phyloP scores from a whole-genome alignment of 331 rosid genomes.

The Acacia pycnantha region DNA sequence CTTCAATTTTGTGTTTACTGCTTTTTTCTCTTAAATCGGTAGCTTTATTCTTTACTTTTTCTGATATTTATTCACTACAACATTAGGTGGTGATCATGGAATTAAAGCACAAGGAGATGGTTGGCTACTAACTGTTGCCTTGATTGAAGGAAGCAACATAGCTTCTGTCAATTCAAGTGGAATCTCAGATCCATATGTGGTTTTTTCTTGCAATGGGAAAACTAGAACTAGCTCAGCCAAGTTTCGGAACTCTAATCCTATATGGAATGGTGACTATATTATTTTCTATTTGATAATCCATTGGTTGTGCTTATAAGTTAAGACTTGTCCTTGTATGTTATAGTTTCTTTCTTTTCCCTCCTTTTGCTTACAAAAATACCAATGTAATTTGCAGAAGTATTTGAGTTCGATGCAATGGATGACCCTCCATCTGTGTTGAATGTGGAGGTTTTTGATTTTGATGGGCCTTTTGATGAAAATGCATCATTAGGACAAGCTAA shows the following conservation, averaged over 20 bases:
- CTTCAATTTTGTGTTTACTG: neutral
- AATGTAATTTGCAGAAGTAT: constrained; percentile 61
- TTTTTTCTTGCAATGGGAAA: constrained; percentile 91
- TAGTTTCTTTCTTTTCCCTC: constrained; percentile 21
- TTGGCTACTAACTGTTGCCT: constrained; percentile 94
- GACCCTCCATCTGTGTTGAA: constrained; percentile 93
- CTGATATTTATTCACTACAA: constrained; percentile 13
- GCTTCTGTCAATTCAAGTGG: constrained; percentile 69
- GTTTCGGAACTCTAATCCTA: constrained; percentile 78
- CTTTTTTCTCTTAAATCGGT: constrained; percentile 8
- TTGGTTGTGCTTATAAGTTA: constrained; percentile 12
- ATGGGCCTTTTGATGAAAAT: constrained; percentile 92
- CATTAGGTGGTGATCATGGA: constrained; percentile 90
- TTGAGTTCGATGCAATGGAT: constrained; percentile 97
- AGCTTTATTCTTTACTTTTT: constrained; percentile 19
- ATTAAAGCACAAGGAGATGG: constrained; percentile 96
- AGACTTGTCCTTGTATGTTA: neutral
- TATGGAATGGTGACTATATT: constrained; percentile 83
- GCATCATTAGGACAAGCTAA: constrained; percentile 71
- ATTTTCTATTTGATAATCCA: neutral
- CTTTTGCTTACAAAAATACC: constrained; percentile 11
- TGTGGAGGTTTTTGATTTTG: constrained; percentile 83
- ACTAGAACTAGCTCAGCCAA: constrained; percentile 91
- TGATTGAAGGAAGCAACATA: constrained; percentile 84
- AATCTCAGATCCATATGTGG: constrained; percentile 82